A percentile compares a stretch with the other conserved stretches of the same genome.
phyloP scores from a whole-genome alignment of 2,329 filamentous ascomycete species.

The Sarocladiaceae sp. region DNA sequence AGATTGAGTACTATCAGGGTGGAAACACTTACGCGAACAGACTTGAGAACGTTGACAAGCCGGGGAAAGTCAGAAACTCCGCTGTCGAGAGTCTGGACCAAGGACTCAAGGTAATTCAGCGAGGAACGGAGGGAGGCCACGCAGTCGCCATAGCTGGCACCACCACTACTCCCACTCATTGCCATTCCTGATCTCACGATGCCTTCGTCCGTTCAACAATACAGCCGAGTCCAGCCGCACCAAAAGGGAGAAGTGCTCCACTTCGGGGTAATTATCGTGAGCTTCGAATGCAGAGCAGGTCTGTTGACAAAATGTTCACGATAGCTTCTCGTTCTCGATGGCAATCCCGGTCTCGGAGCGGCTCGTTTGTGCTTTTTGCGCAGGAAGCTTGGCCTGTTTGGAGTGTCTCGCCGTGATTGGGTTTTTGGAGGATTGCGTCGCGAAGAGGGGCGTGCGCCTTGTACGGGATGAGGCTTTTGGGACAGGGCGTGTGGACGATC shows the following conservation, averaged over 20 bases:
- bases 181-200: constrained; percentile 8
- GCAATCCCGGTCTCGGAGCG: constrained; percentile 4
- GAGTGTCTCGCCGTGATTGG: constrained; percentile 10
- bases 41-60: constrained; percentile 51
- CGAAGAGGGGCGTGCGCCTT: background rate
- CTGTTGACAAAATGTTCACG: background rate
- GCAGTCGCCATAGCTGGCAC: constrained; percentile 49
- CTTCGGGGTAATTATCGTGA: too few relatives aligned
- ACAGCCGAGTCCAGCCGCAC: too few relatives aligned
- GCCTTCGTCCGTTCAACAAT: background rate
- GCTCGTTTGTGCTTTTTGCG: background rate
- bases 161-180: constrained; percentile 12
- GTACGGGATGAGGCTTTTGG: constrained; percentile 7
- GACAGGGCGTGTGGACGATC: constrained; percentile 6
- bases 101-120: constrained; percentile 57
- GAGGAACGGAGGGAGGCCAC: constrained; percentile 56
- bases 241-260: too few relatives aligned
- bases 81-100: constrained; percentile 50
- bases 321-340: background rate
- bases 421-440: background rate
- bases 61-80: constrained; percentile 57
- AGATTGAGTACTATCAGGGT: background rate
- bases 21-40: constrained; percentile 44
- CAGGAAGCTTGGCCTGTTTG: constrained; percentile 3
- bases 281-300: background rate